A percentile compares a stretch with the other conserved stretches of the same genome.
Conservation (phyloP, 768 basidiomycete genomes). For the Fomitopsis pulvina region DNA sequence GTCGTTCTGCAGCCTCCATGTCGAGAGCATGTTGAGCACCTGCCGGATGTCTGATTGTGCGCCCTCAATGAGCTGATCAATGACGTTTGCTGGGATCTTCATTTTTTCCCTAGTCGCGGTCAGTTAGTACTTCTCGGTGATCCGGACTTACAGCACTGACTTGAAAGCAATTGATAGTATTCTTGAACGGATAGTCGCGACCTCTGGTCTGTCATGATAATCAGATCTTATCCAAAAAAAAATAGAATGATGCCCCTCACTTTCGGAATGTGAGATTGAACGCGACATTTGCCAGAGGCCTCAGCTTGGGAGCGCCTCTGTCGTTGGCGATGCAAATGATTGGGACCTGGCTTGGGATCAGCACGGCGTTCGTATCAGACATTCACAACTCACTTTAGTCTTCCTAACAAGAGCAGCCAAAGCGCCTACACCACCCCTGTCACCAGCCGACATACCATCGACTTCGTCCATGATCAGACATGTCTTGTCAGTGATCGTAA, state of each 20-base stretch:
- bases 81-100: conserved; percentile 83
- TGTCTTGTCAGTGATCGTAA: conserved; percentile 69
- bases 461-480: conserved; percentile 99
- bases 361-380: not conserved
- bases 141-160: conserved; percentile 49
- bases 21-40: conserved; percentile 96
- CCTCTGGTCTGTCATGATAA: conserved; percentile 56
- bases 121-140: not conserved
- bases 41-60: conserved; percentile 96
- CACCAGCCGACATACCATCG: conserved; percentile 98
- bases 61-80: conserved; percentile 86
- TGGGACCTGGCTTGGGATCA: conserved; percentile 55
- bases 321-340: conserved; percentile 99
- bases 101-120: conserved; percentile 68
- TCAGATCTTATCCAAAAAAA: not conserved
- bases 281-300: conserved; percentile 69
- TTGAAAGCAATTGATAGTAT: conserved; percentile 87
- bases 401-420: conserved; percentile 89
- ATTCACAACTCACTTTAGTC: conserved; percentile 56
- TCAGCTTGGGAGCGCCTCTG: conserved; percentile 79
- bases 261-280: conserved; percentile 73
- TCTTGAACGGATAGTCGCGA: conserved; percentile 70
- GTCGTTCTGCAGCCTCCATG: conserved; percentile 82
- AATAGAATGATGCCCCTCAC: conserved; percentile 49
- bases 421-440: conserved; percentile 94